A percentile compares a stretch with the other conserved stretches of the same genome.
These are phyloP conservation scores for Dactylis glomerata DNA, from an alignment of 176 grass and related monocot species.

Conservation along the genomic window DNA sequence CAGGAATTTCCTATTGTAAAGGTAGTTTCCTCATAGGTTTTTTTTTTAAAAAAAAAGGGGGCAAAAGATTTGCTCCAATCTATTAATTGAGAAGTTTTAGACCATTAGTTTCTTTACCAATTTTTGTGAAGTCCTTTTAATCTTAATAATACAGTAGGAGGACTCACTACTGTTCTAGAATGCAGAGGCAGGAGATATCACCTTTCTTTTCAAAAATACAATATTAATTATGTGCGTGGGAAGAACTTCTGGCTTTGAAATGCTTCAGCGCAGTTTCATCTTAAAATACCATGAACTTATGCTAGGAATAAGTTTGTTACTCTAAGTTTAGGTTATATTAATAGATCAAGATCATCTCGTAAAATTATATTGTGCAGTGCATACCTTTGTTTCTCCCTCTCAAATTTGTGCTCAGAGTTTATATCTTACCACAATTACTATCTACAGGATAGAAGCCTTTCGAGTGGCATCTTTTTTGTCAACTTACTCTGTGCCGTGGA, in stretches of 20 bases:
- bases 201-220: neutral
- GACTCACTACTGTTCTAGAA: neutral
- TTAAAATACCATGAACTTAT: neutral
- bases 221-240: too few species aligned
- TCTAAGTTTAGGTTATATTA: neutral
- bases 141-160: neutral
- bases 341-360: neutral
- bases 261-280: neutral
- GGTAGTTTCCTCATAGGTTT: neutral
- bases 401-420: neutral
- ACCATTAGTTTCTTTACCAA: neutral
- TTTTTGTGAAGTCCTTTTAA: neutral
- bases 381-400: neutral
- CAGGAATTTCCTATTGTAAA: neutral
- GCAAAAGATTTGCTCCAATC: too few species aligned
- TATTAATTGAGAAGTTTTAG: too few species aligned
- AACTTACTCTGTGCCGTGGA: constrained; percentile 77
- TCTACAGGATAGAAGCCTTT: constrained; percentile 90
- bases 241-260: neutral
- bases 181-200: neutral
- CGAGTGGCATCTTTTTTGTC: constrained; percentile 93
- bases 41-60: too few species aligned
- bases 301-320: neutral
- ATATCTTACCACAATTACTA: constrained; percentile 7
- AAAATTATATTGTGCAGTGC: neutral